phyloP scores from a whole-genome alignment of 305 asterid genomes.

The Fraxinus albicans region DNA sequence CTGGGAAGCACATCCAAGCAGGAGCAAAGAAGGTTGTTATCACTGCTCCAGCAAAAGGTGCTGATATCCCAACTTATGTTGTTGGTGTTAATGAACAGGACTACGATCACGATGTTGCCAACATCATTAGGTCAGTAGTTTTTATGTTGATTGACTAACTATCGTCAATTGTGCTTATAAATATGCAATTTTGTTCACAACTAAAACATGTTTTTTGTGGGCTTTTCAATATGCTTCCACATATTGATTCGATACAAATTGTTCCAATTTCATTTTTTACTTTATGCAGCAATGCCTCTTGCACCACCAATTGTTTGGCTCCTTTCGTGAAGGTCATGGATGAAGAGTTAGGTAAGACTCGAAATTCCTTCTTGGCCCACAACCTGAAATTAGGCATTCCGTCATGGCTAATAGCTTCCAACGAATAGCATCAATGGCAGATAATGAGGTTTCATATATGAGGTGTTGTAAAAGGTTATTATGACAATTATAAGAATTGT shows the following conservation, averaged over 20 bases:
- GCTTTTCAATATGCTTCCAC: background rate
- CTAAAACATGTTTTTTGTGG: background rate
- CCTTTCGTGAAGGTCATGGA: slow-evolving; percentile 88
- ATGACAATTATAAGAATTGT: background rate
- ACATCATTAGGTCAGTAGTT: slow-evolving; percentile 69
- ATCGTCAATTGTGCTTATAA: background rate
- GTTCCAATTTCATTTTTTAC: background rate
- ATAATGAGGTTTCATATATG: background rate
- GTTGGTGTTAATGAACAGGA: slow-evolving; percentile 86
- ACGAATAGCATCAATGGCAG: background rate
- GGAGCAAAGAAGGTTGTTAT: slow-evolving; percentile 94
- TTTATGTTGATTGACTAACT: background rate
- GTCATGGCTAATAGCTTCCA: background rate
- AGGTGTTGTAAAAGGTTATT: background rate
- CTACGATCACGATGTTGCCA: slow-evolving; percentile 67
- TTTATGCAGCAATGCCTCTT: slow-evolving; percentile 84
- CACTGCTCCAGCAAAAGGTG: slow-evolving; percentile 93
- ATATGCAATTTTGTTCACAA: background rate
- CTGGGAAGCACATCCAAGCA: slow-evolving; percentile 94
- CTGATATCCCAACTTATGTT: slow-evolving; percentile 86
- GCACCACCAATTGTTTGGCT: slow-evolving; percentile 97
- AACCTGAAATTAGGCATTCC: background rate
- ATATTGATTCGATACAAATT: background rate
- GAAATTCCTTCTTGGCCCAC: background rate
- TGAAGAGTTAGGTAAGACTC: slow-evolving; percentile 70